phyloP scores from a whole-genome alignment of 495 filamentous ascomycete genomes.

The Penicillium riverlandense region DNA sequence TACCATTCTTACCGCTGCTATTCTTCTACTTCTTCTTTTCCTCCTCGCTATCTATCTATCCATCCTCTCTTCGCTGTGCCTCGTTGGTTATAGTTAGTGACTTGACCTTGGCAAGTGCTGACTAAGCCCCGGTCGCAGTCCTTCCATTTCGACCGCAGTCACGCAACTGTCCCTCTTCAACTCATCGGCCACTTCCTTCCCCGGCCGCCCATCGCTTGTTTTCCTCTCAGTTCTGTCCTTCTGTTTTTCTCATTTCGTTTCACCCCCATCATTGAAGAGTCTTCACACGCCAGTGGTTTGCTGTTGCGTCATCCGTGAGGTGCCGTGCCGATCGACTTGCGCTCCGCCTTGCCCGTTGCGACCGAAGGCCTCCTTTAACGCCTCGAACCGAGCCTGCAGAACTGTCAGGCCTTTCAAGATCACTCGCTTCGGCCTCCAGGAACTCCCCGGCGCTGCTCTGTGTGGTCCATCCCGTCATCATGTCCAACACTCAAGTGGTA shows the following conservation, averaged over 20 bases:
- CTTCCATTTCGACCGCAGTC: conserved; percentile 37
- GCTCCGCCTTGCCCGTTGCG: conserved; percentile 16
- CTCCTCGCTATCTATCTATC: not conserved
- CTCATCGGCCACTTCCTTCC: conserved; percentile 19
- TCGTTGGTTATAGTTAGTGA: no score
- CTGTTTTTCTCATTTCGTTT: not conserved
- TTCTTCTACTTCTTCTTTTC: not conserved
- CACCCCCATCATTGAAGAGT: not conserved
- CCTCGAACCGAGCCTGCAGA: not conserved
- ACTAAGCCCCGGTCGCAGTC: conserved; percentile 30
- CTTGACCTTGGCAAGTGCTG: conserved; percentile 10
- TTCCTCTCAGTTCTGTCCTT: not conserved
- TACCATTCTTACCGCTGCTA: not conserved
- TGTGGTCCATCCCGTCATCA: conserved; percentile 10
- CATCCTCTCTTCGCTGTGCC: no score
- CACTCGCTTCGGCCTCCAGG: no score
- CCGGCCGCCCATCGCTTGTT: conserved; percentile 2
- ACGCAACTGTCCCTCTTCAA: conserved; percentile 34
- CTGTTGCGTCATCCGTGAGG: conserved; percentile 6
- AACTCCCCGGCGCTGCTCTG: not conserved
- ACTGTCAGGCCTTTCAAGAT: not conserved
- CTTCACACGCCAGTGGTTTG: not conserved
- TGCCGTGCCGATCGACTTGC: conserved; percentile 9
- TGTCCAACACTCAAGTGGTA: conserved; percentile 62
- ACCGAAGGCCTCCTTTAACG: conserved; percentile 8